These are phyloP conservation scores for Angophora floribunda DNA, from an alignment of 345 rosid genomes.

Conservation along the genomic window DNA sequence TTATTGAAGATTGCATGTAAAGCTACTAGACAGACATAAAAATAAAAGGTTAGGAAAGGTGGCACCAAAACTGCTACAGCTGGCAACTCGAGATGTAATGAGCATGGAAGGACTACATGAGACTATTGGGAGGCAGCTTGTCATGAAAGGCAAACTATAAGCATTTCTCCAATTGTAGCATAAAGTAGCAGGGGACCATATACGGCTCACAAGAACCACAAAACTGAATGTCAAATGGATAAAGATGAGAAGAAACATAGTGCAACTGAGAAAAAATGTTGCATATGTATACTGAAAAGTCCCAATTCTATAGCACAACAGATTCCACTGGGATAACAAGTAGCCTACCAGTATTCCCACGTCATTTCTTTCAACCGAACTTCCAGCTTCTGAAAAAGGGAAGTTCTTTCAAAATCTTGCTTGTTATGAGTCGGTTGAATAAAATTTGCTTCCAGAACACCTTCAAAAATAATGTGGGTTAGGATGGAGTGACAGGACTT, in stretches of 20 bases:
- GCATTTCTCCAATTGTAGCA: not conserved
- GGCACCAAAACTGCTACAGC: not conserved
- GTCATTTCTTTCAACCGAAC: slow-evolving; percentile 87
- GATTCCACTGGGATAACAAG: not conserved
- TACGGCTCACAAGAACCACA: not conserved
- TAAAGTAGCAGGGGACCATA: not conserved
- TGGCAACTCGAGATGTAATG: not conserved
- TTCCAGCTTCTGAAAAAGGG: slow-evolving; percentile 94
- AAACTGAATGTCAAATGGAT: not conserved
- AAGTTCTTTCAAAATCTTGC: slow-evolving; percentile 94
- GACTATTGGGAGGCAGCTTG: not conserved
- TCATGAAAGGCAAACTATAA: not conserved
- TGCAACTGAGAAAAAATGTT: not conserved
- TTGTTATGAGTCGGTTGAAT: slow-evolving; percentile 93
- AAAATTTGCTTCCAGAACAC: slow-evolving; percentile 89
- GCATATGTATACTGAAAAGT: not conserved
- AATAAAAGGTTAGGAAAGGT: not conserved
- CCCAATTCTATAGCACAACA: not conserved
- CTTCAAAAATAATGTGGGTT: slow-evolving; percentile 7
- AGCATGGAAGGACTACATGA: not conserved
- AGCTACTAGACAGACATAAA: not conserved
- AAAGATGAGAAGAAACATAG: not conserved
- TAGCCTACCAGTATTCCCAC: slow-evolving; percentile 72
- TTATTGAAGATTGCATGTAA: not conserved
- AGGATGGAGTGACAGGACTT: not conserved